phyloP scores from a whole-genome alignment of 208 protist genomes.

The Leishmania lainsoni region DNA sequence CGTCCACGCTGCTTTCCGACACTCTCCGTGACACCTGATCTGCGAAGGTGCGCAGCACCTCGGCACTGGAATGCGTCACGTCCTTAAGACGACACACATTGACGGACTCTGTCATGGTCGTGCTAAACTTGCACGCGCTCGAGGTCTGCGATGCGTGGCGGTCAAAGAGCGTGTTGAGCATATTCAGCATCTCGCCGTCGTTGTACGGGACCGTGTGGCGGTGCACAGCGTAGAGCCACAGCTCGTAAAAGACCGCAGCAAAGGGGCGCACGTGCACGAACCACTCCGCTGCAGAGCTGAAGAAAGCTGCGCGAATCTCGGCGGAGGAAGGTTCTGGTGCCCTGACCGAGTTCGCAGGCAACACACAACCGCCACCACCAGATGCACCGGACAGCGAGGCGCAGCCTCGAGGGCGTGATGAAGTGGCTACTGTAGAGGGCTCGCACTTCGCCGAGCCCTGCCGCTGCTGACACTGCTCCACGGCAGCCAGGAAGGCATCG shows the following conservation, averaged over 20 bases:
- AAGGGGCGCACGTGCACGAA: constrained; percentile 69
- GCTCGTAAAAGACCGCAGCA: constrained; percentile 56
- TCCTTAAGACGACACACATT: constrained; percentile 63
- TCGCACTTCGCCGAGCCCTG: not conserved
- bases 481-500: constrained; percentile 39
- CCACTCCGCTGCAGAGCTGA: constrained; percentile 65
- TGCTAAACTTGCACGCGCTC: constrained; percentile 43
- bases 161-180: constrained; percentile 63
- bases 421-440: not conserved
- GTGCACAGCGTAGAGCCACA: constrained; percentile 66
- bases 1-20: constrained; percentile 27
- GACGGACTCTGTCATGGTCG: constrained; percentile 52
- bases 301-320: constrained; percentile 50
- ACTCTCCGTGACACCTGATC: constrained; percentile 38
- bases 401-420: constrained; percentile 1
- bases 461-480: constrained; percentile 35
- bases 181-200: constrained; percentile 32
- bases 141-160: constrained; percentile 35
- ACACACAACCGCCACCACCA: not conserved
- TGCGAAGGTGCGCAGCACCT: constrained; percentile 40
- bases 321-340: constrained; percentile 11
- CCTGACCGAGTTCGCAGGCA: not conserved
- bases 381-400: not conserved
- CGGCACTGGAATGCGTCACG: constrained; percentile 45
- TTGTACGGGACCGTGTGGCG: constrained; percentile 38